Evolutionary conservation across 1,284 basidiomycete species (phyloP).

Genomic region (Cryptococcus wingfieldii): DNA sequence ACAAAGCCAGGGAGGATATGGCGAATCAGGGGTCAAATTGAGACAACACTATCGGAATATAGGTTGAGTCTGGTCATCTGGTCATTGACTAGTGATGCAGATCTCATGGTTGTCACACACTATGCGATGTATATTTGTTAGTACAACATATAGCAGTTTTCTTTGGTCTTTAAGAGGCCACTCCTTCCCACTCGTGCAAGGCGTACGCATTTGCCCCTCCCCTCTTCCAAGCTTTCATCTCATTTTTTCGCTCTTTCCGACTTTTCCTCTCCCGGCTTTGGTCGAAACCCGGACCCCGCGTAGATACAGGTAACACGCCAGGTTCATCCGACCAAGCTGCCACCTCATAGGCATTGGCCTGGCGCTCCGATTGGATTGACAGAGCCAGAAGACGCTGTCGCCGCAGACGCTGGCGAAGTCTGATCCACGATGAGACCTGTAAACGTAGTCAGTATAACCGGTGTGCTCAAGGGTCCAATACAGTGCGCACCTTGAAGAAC

Average conservation of each 20-base stretch:
- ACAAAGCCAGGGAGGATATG: neutral
- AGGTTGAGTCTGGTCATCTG: too few relatives aligned
- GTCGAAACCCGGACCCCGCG: slow-evolving; percentile 7
- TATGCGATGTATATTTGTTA: neutral
- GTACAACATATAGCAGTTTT: neutral
- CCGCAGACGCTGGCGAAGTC: slow-evolving; percentile 30
- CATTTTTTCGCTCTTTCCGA: slow-evolving; percentile 19
- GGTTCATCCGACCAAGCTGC: slow-evolving; percentile 45
- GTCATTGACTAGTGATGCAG: too few relatives aligned
- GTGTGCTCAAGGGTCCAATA: neutral
- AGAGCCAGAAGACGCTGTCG: slow-evolving; percentile 28
- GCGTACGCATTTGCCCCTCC: slow-evolving; percentile 42
- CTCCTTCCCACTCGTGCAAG: slow-evolving; percentile 46
- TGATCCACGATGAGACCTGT: slow-evolving; percentile 40
- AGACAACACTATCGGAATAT: too few relatives aligned
- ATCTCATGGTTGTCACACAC: neutral
- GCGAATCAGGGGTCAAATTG: neutral
- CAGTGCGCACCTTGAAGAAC: slow-evolving; percentile 34
- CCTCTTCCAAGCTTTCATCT: slow-evolving; percentile 25
- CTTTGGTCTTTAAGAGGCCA: slow-evolving; percentile 15
- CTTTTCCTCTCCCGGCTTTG: slow-evolving; percentile 19
- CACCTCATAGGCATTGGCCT: slow-evolving; percentile 41
- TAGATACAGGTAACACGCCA: slow-evolving; percentile 22
- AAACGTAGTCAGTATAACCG: neutral
- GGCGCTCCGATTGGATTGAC: slow-evolving; percentile 29